A percentile compares a stretch with the other conserved stretches of the same genome.
phyloP scores from a whole-genome alignment of 2,329 filamentous ascomycete genomes.

The Fusarium equiseti region DNA sequence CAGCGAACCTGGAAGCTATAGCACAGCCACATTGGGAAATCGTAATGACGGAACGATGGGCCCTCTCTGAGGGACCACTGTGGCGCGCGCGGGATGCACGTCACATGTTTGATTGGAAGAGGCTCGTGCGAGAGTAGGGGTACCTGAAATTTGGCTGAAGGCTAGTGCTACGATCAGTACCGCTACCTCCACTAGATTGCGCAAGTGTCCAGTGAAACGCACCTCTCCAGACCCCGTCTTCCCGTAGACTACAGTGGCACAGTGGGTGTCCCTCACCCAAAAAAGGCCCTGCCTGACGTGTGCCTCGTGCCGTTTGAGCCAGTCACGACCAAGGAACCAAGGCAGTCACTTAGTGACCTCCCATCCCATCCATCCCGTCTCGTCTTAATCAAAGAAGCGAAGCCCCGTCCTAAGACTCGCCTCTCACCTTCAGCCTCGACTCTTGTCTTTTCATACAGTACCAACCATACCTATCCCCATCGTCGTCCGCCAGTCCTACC shows the following conservation, averaged over 20 bases:
- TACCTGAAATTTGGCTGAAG: not conserved
- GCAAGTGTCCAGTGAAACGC: conserved; percentile 17
- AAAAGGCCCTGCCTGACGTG: conserved; percentile 44
- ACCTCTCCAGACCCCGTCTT: conserved; percentile 32
- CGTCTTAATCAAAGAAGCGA: conserved; percentile 39
- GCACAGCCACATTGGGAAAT: conserved; percentile 45
- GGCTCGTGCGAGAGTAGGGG: conserved; percentile 18
- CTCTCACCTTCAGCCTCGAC: conserved; percentile 43
- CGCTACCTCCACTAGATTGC: conserved; percentile 2
- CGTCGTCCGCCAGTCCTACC: conserved; percentile 19
- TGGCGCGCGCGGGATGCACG: conserved; percentile 32
- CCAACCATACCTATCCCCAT: conserved; percentile 13
- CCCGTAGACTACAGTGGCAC: conserved; percentile 35
- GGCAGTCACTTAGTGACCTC: conserved; percentile 43
- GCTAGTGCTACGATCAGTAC: not conserved
- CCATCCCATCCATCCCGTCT: conserved; percentile 32
- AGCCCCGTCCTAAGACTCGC: conserved; percentile 41
- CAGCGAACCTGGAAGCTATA: conserved; percentile 49
- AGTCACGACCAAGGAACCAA: conserved; percentile 41
- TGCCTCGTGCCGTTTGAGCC: conserved; percentile 41
- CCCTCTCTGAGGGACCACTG: conserved; percentile 6
- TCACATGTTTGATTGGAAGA: conserved; percentile 31
- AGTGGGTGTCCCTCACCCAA: conserved; percentile 35
- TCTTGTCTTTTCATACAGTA: conserved; percentile 25
- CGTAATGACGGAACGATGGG: conserved; percentile 21